Evolutionary conservation across 495 filamentous ascomycete species (phyloP).

Genomic region (Cladorrhinum samala): DNA sequence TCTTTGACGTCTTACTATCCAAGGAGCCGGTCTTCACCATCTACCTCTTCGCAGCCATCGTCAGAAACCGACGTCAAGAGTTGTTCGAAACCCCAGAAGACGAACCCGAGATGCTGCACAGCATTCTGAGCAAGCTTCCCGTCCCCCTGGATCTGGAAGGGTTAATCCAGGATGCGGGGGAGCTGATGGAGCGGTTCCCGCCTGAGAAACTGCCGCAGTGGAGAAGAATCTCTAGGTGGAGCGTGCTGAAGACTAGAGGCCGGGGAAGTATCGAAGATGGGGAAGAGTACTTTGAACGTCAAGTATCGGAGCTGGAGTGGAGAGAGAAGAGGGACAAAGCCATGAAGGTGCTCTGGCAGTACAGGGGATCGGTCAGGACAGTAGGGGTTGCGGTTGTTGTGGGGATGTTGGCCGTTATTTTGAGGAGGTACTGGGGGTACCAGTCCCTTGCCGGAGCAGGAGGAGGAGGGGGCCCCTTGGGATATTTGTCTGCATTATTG

Average conservation of each 20-base stretch:
- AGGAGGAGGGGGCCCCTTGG: constrained; percentile 16
- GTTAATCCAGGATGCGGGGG: constrained; percentile 58
- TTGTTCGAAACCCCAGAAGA: constrained; percentile 73
- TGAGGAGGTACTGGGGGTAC: constrained; percentile 22
- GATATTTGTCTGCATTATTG: constrained; percentile 14
- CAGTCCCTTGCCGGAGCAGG: constrained; percentile 15
- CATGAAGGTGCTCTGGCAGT: constrained; percentile 50
- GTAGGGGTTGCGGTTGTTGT: constrained; percentile 59
- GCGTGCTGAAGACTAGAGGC: constrained; percentile 72
- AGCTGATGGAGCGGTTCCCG: constrained; percentile 52
- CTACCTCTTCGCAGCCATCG: constrained; percentile 87
- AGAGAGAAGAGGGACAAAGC: constrained; percentile 52
- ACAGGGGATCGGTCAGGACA: constrained; percentile 51
- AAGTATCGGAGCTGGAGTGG: constrained; percentile 60
- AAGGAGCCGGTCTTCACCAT: constrained; percentile 76
- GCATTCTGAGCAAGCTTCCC: constrained; percentile 80
- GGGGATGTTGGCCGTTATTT: constrained; percentile 44
- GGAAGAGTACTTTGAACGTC: constrained; percentile 53
- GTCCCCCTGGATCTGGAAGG: constrained; percentile 75
- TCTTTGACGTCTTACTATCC: constrained; percentile 88
- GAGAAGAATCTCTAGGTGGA: constrained; percentile 61
- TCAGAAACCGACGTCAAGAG: constrained; percentile 71
- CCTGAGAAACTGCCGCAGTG: constrained; percentile 71
- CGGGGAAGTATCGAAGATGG: constrained; percentile 15
- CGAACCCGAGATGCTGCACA: constrained; percentile 93